These are phyloP conservation scores for Penicillium vulpinum DNA, from an alignment of 2,329 filamentous ascomycete genomes.

Conservation along the genomic window DNA sequence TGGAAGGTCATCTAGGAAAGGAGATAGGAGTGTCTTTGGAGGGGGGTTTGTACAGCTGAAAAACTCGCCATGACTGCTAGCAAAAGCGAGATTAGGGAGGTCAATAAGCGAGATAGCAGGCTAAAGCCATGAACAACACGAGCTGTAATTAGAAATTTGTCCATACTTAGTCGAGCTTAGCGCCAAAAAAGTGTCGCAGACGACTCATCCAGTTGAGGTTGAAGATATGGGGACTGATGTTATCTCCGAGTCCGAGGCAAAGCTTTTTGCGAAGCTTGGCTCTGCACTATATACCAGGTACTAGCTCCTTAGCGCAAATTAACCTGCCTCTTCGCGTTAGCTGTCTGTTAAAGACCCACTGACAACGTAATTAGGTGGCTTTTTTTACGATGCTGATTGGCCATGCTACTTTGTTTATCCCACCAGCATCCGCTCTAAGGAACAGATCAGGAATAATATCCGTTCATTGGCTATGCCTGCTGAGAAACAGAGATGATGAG, in stretches of 20 bases:
- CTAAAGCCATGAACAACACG: background rate
- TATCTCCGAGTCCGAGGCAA: background rate
- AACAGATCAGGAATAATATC: background rate
- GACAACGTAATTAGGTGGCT: background rate
- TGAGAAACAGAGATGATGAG: background rate
- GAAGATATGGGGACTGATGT: background rate
- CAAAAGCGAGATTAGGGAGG: conserved; percentile 5
- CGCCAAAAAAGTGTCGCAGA: background rate
- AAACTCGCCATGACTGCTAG: background rate
- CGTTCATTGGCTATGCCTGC: background rate
- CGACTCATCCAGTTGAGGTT: background rate
- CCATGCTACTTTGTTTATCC: background rate
- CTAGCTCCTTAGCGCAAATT: background rate
- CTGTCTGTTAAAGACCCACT: background rate
- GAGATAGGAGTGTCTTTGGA: background rate
- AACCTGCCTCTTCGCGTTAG: background rate
- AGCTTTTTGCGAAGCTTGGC: conserved; percentile 4
- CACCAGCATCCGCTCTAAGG: background rate
- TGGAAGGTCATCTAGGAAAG: background rate
- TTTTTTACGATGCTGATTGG: background rate
- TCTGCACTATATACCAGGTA: background rate
- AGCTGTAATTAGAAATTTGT: conserved; percentile 3
- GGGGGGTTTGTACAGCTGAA: background rate
- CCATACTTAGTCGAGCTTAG: conserved; percentile 8
- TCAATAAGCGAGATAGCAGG: conserved; percentile 6